Base-by-base conservation (phyloP, 805 yeast species). In the Saccharomyces kudriavzevii region DNA sequence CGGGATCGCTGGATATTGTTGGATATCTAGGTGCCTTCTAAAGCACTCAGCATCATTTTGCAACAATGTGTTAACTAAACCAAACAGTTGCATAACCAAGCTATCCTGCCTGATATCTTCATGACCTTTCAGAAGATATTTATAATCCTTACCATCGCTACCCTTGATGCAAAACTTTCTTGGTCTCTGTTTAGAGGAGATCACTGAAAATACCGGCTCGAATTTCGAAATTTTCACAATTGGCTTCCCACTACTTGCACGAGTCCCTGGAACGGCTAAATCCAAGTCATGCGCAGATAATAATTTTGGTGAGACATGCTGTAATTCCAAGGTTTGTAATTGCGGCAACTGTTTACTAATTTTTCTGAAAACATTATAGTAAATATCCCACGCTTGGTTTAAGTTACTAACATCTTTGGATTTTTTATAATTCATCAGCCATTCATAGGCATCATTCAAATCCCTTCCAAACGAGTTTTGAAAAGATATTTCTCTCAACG, bases 21-120 rank as follows among this genome's bases (percentile, higher is more conserved):
- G 97, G 56, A 94, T 90, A 66, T 88, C 95, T 72, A 94, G 77
- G 68, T 94, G 98, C 58, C 99, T 80, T 74, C 89, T 91, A 78
- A 91, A 94, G 67, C 97, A 90, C 67, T 94, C 99, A 0, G 97
- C 84, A 68, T 94, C 97, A 62, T 88, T 88, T 4, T 85, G 80
- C 58, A 94, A 77, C 49, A 95, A 75, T 0, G 97, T 90, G 66
- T 95, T 94, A 2, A 94, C 98, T 64, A 94, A 76, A 0, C 98
- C 98, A 70, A 94, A 92, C 61, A 94, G 75, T 71, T 94, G 99
- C 99, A 94, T 94, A 27, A 92, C 99, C 69, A 95, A 77, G 64
- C 89, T 89, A 72, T 94, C 99, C 68, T 94, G 99, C 65, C 99
- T 81, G 52, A 94, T 89, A 76, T 94, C 99, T 72, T 94, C 99